These are phyloP conservation scores for Jamesozyma jinghongensis DNA, from an alignment of 805 yeast species.

Conservation along the genomic window DNA sequence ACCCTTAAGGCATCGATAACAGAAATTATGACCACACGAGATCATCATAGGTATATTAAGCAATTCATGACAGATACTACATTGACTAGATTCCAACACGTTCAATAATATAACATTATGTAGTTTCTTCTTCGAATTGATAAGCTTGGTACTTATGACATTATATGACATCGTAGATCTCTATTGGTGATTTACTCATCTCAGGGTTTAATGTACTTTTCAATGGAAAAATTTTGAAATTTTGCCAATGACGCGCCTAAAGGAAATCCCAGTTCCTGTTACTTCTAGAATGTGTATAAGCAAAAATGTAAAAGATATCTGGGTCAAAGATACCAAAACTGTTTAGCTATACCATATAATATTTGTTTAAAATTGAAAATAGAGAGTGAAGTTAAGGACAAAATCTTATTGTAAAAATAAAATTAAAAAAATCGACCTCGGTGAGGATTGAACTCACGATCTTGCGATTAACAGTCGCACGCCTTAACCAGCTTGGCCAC, in stretches of 20 bases:
- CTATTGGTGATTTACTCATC: too few species aligned
- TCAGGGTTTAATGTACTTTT: too few species aligned
- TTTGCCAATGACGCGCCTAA: too few species aligned
- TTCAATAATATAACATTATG: background rate
- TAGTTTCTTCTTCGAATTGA: conserved; percentile 1
- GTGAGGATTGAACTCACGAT: conserved; percentile 55
- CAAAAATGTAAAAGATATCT: too few species aligned
- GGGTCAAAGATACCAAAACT: too few species aligned
- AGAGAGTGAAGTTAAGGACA: too few species aligned
- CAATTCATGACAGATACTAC: conserved; percentile 61
- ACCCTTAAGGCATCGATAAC: conserved; percentile 52
- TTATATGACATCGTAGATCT: conserved; percentile 1
- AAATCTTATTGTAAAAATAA: too few species aligned
- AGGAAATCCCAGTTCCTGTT: too few species aligned
- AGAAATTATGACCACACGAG: conserved; percentile 66
- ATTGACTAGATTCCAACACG: conserved; percentile 17
- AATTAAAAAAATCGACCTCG: conserved; percentile 35
- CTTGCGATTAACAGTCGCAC: conserved; percentile 37
- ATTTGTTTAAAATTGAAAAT: too few species aligned
- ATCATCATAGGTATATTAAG: conserved; percentile 58
- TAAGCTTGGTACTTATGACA: background rate
- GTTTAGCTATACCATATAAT: too few species aligned
- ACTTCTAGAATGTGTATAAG: too few species aligned
- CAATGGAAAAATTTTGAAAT: too few species aligned
- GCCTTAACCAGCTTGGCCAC: conserved; percentile 56